Base-by-base conservation (phyloP, 345 rosid genomes). In the Murraya paniculata region DNA sequence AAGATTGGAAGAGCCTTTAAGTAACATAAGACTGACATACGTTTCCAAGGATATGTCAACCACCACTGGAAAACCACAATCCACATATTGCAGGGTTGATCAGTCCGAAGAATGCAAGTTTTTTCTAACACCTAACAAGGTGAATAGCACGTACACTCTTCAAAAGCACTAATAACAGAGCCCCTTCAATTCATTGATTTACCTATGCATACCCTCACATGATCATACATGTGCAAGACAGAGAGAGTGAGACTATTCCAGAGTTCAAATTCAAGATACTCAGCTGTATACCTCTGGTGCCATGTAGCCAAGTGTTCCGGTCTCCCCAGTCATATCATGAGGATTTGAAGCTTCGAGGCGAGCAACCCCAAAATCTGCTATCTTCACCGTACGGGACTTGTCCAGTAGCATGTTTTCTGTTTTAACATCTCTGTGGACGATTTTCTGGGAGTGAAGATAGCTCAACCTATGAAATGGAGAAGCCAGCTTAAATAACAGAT, bases 291-390 rank as follows among this genome's bases (percentile, higher is more conserved):
- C 98, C 95, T 96, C 99, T 39, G 99, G 97, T 82, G 99, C 99
- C 98, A 96, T 94, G 89, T 96, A 96, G 67, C 98, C 99, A 41
- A 96, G 95, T 35, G 99, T 96, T 81, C 99, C 99, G 11, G 99
- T 96, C 86, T 96, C 99, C 61, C 99, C 99, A 68, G 99, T 96
- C 99, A 96, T 96, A 80, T 96, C 99, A 72, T 92, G 90, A 81
- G 99, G 97, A 81, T 96, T 94, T 39, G 99, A 96, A 69, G 98
- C 99, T 82, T 96, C 99, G 11, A 94, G 88, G 41, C 99, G 94
- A 71, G 98, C 99, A 79, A 96, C 99, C 24, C 99, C 99, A 72
- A 96, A 96, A 83, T 96, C 99, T 6, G 98, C 97, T 78, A 96
- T 94, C 83, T 96, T 95, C 31, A 96, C 85, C 0, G 91, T 92